Base-by-base conservation (phyloP, 2,329 filamentous ascomycete species). In the Cladosporium colombiae region DNA sequence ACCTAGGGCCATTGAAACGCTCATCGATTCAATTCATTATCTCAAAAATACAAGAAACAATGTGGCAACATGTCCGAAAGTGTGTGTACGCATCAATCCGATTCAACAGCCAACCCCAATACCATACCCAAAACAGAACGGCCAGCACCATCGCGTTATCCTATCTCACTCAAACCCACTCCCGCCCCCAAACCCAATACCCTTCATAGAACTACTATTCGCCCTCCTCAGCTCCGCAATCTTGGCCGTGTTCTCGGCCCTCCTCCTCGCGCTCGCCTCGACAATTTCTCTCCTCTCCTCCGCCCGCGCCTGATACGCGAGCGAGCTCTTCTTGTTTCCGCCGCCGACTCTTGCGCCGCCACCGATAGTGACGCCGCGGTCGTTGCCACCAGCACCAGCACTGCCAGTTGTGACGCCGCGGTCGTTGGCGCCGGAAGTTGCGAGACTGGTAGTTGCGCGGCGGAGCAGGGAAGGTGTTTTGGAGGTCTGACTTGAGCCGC, bases 381-480 rank as follows among this genome's bases (percentile, higher is more conserved):
- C 73, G 56, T 74, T 76, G 21, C 69, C 67, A 7, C 40, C 56
- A 2, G 49, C 23, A 14, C 35, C 5, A 5, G 25, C 50, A n/a
- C 18, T 21, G 29, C 52, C 50, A 13, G 52, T 62, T 0, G 57
- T 66, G 72, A 72, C 33, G 72, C 70, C 3, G 70, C 69, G 40
- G 21, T 66, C 64, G 18, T 66, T 66, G 25, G 64, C 59, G 14
- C 59, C 59, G 14, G 46, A 21, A 18, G 60, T 18, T 46, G 56
- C 53, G 5, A 68, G 70, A 65, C 77, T 80, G 33, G 89, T 89
- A 0, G 91, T 94, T 5, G 91, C 90, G 33, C 90, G 85, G 29
- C 91, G 86, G 21, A 95, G 83, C 23, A 95, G 82, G 0, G 86
- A 84, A 0, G 91, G 91, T 1, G 91, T 86, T 71, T 86, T 88